Base-by-base conservation (phyloP, 176 grass and related monocot genomes). In the Oryza longistaminata region DNA sequence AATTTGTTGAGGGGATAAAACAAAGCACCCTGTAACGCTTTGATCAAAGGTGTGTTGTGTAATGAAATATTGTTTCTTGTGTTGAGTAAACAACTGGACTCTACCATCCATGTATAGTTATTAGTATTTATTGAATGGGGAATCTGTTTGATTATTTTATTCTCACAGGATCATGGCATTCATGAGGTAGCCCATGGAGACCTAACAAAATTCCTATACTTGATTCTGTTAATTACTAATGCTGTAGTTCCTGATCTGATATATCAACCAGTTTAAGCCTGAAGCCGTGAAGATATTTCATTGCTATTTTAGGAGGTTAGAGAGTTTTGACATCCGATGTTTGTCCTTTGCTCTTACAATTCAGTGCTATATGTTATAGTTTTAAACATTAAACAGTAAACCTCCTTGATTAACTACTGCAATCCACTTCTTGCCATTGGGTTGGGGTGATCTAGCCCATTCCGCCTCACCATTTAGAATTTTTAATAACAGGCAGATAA, bases 251-350 rank as follows among this genome's bases (percentile, higher is more conserved):
- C 92, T 77, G 84, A 82, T 91, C 91, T 82, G 82, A 90, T 79
- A 43, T 88, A 82, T 97, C 79, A 85, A 64, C 69, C n/a, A 88
- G 66, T 79, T 82, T 93, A 75, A 88, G 89, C 34, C 74, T 39
- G 82, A 92, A 86, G 92, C 46, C 87, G 87, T 66, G 91, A 98
- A 92, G 91, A 91, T 68, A 95, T 98, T 48, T 98, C 95, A 64
- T 66, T 86, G 46, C 90, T 88, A 70, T 94, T 91, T 90, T 77
- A 93, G 73, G 89, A 98, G 90, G 93, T 97, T 77, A 94, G 95
- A 74, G 53, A 55, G 13, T 76, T 84, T 81, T 68, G 9, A 7
- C 29, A n/a, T n/a, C 26, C 45, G 72, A 35, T 55, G 17, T 67
- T 6, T 68, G 34, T 35, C 66, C 73, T 77, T 26, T 71, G 31